Evolutionary conservation across 768 basidiomycete genomes (phyloP).

Genomic region (Tulasnella sp.): DNA sequence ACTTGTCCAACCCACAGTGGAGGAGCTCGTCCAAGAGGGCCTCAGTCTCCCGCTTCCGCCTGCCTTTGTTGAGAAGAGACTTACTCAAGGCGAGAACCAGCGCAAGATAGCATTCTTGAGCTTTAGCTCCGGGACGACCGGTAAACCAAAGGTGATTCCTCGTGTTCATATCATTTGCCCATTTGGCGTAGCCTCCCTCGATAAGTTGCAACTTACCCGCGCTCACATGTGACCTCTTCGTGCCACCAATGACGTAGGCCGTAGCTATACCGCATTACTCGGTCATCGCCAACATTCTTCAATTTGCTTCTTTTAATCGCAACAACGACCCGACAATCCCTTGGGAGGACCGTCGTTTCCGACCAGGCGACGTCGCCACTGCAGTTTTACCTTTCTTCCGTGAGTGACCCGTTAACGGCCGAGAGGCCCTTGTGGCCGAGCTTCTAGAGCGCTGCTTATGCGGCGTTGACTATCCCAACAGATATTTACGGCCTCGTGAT

Average conservation of each 20-base stretch:
- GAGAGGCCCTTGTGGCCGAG: background rate
- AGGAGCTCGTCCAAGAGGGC: slow-evolving; percentile 56
- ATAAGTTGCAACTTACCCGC: background rate
- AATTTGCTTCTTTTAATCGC: slow-evolving; percentile 58
- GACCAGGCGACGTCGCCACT: slow-evolving; percentile 60
- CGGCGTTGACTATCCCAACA: background rate
- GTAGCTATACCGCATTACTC: slow-evolving; percentile 65
- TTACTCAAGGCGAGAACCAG: slow-evolving; percentile 63
- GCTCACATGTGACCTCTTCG: background rate
- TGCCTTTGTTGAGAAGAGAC: slow-evolving; percentile 54
- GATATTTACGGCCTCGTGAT: slow-evolving; percentile 40
- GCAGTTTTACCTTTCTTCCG: slow-evolving; percentile 35
- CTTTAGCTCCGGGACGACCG: slow-evolving; percentile 79
- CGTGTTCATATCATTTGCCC: slow-evolving; percentile 4
- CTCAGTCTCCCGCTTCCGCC: slow-evolving; percentile 42
- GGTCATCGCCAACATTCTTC: slow-evolving; percentile 64
- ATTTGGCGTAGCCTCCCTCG: slow-evolving; percentile 7
- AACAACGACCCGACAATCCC: slow-evolving; percentile 49
- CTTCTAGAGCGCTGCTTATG: background rate
- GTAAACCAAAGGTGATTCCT: slow-evolving; percentile 51
- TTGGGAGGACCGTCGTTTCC: slow-evolving; percentile 49
- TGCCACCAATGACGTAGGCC: slow-evolving; percentile 46
- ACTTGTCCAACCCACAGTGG: slow-evolving; percentile 29
- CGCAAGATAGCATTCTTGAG: slow-evolving; percentile 71
- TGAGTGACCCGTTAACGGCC: background rate